Conservation (phyloP, 2,329 filamentous ascomycete species). For the Penicillium nordicum region DNA sequence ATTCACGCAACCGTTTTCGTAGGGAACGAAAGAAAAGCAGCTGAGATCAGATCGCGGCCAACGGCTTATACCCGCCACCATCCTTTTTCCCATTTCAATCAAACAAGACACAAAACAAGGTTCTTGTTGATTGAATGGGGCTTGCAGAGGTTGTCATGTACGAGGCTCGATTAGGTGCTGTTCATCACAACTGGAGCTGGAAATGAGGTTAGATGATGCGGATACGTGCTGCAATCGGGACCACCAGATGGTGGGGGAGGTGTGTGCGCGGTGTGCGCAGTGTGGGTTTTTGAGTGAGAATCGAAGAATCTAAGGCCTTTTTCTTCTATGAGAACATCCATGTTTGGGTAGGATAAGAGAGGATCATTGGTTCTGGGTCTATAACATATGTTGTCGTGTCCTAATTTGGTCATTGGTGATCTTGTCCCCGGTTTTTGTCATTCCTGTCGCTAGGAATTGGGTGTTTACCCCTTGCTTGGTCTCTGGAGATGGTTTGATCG, state of each 20-base stretch:
- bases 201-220: background rate
- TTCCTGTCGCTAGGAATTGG: constrained; percentile 8
- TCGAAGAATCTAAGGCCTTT: too few species aligned
- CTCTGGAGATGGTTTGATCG: background rate
- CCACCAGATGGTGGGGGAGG: background rate
- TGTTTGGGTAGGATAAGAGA: background rate
- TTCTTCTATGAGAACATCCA: too few species aligned
- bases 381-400: background rate
- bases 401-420: background rate
- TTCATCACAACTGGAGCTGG: background rate
- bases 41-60: constrained; percentile 4
- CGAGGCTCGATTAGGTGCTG: background rate
- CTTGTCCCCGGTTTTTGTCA: background rate
- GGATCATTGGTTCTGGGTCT: background rate
- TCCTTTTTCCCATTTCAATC: background rate
- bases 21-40: background rate
- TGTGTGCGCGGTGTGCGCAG: background rate
- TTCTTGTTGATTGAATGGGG: background rate
- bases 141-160: background rate
- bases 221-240: background rate
- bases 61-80: constrained; percentile 9
- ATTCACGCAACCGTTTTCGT: background rate
- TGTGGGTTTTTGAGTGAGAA: background rate
- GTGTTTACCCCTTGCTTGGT: constrained; percentile 16
- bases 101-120: background rate